These are phyloP conservation scores for Nannochloropsis oceanica DNA, from an alignment of 108 stramenopile genomes.

Conservation along the genomic window DNA sequence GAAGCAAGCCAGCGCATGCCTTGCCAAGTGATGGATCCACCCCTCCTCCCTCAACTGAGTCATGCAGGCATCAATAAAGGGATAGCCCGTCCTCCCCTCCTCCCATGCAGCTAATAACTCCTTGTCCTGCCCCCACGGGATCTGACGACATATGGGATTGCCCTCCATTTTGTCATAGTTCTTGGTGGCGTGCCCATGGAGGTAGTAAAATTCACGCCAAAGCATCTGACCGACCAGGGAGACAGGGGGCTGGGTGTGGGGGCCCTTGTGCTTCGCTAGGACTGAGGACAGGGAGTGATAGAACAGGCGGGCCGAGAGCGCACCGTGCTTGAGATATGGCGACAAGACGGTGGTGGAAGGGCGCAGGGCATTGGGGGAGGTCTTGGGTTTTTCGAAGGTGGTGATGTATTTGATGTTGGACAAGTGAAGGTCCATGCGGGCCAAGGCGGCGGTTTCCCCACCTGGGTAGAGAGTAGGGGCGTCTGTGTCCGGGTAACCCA, in stretches of 20 bases:
- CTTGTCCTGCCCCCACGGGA: conserved; percentile 48
- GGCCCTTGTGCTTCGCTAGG: conserved; percentile 27
- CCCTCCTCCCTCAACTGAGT: conserved; percentile 67
- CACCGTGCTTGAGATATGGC: conserved; percentile 40
- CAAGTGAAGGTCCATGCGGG: conserved; percentile 1
- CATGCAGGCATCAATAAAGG: conserved; percentile 93
- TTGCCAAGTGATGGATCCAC: conserved; percentile 88
- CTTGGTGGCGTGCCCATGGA: conserved; percentile 51
- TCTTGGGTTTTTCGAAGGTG: conserved; percentile 88
- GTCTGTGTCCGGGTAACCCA: conserved; percentile 16
- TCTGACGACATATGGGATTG: conserved; percentile 45
- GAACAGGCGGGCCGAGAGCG: conserved; percentile 32
- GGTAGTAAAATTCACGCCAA: conserved; percentile 84
- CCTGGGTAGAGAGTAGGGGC: conserved; percentile 45
- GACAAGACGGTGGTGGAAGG: conserved; percentile 49
- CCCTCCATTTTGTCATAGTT: conserved; percentile 57
- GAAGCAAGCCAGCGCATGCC: conserved; percentile 93
- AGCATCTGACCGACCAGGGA: conserved; percentile 78
- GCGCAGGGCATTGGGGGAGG: conserved; percentile 50
- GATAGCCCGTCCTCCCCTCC: conserved; percentile 76
- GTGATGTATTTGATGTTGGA: conserved; percentile 39
- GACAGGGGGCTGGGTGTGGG: conserved; percentile 71
- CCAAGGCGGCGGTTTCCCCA: conserved; percentile 35
- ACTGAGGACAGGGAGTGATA: conserved; percentile 31
- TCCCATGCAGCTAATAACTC: conserved; percentile 63